phyloP scores from a whole-genome alignment of 495 filamentous ascomycete genomes.

The Gamarada debralockiae region DNA sequence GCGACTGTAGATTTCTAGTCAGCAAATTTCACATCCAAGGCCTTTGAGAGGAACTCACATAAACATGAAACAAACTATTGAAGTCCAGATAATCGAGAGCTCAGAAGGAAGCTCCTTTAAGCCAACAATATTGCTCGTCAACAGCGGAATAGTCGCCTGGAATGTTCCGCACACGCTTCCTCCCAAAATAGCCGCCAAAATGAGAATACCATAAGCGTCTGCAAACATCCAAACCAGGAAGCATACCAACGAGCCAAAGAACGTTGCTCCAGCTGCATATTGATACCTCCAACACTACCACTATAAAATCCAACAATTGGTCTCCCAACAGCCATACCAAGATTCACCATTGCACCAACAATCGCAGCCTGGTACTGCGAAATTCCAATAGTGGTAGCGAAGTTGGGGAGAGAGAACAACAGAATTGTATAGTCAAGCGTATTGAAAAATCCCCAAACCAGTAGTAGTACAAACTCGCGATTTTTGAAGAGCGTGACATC shows the following conservation, averaged over 20 bases:
- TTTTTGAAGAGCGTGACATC: not conserved
- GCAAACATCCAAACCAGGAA: constrained; percentile 4
- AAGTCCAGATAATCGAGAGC: constrained; percentile 1
- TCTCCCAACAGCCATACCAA: constrained; percentile 56
- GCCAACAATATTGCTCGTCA: not conserved
- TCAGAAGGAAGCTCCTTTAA: constrained; percentile 1
- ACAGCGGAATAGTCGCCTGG: not conserved
- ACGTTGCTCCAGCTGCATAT: constrained; percentile 30
- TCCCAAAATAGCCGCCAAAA: not conserved
- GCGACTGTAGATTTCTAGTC: constrained; percentile 26
- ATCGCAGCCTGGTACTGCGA: constrained; percentile 54
- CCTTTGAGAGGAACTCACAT: no score
- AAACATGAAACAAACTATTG: no score
- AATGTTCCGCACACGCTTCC: not conserved
- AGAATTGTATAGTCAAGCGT: constrained; percentile 63
- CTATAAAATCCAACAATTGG: constrained; percentile 59
- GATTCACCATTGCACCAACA: constrained; percentile 59
- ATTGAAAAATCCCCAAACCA: constrained; percentile 58
- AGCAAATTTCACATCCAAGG: not conserved
- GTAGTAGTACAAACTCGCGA: constrained; percentile 49
- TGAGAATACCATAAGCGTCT: not conserved
- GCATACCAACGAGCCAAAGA: not conserved
- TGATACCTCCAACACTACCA: constrained; percentile 57
- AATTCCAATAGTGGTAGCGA: constrained; percentile 54
- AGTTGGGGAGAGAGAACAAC: constrained; percentile 58